Evolutionary conservation across 2,329 filamentous ascomycete genomes (phyloP), one percentile per base, ranked within the genome.

Genomic region (Penicillium freii): DNA sequence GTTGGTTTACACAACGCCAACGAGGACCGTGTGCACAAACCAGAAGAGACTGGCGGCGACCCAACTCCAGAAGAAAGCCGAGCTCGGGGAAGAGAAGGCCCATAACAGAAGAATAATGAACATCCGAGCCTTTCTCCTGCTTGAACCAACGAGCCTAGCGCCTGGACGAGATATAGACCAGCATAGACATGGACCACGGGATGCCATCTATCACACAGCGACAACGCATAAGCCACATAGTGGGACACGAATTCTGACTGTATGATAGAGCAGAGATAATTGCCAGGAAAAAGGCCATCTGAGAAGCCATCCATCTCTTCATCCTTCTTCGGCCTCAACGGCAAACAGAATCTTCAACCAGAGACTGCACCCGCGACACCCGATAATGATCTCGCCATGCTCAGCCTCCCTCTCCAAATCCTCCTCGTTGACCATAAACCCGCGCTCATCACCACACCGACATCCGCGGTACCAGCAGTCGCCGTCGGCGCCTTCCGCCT

Each of bases 311-410:
- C 13, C 33, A 38, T 34, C 23, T 25, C 13, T 27, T 48, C 57
- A 56, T 63, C 65, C 60, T 36, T 64, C 66, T 46, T 67, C 69
- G 9, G 76, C 78, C 56, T 68, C 68, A 39, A 64, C 63, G 13
- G 78, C 82, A 76, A 87, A 87, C 61, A 82, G 72, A 44, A 87
- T 79, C 69, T 82, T 82, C 59, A 87, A 76, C 81, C 82, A 87
- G 57, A 87, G 75, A 77, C 84, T 87, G 71, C 85, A 87, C 36
- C 85, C 84, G 56, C 77, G 76, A 74, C 85, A 87, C 2, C 83
- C 84, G 19, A 84, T 78, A 45, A 85, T 73, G 58, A 87, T 75
- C 72, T 87, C 85, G 25, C 79, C 82, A 61, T 79, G 76, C 49
- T 76, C 75, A 36, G 73, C 75, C 64, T 83, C 81, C 58, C 69